Evolutionary conservation across 2,329 filamentous ascomycete species (phyloP), one percentile per base, ranked within the genome.

Genomic region (Alternaria sp.): DNA sequence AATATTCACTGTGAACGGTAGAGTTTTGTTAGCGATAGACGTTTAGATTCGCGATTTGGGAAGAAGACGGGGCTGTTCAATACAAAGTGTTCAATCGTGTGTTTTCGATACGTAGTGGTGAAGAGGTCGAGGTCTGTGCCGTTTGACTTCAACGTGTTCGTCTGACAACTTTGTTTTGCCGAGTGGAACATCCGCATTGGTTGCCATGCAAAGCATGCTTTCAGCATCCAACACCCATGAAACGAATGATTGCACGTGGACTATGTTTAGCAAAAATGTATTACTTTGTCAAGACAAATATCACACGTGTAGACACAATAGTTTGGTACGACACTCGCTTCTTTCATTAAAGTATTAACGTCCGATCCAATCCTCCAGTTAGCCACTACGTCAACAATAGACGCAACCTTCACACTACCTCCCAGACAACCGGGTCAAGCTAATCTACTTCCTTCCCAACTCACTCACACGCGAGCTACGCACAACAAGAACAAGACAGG

Each of bases 321-420:
- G n/a, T 51, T 41, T 51, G 48, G 48, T 39, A 53, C 51, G 44
- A 49, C 50, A 48, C 41, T 54, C 31, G 41, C 51, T 58, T 55
- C 36, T 53, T 58, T 58, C 52, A 58, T 54, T 54, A 58, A 33
- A 54, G 33, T 58, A 58, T 58, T 58, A 58, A 54, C 55, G 42
- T 58, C 45, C 34, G 21, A 48, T 48, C 44, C 44, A 48, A 48
- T 31, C 42, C 50, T 52, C 50, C 23, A 39, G 26, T n/a, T 36
- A 24, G 13, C 36, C 26, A 41, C 36, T 13, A 52, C 54, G 54
- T 56, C 33, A 56, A 56, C 42, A 34, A 44, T 21, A 54, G 28
- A 50, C 37, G 37, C 14, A 9, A 33, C 26, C 46, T 17, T 54
- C 34, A 5, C 23, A 54, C 40, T 31, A 31, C 44, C 1, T 6